phyloP scores from a whole-genome alignment of 1,284 basidiomycete genomes.

The Ustilago sp. region DNA sequence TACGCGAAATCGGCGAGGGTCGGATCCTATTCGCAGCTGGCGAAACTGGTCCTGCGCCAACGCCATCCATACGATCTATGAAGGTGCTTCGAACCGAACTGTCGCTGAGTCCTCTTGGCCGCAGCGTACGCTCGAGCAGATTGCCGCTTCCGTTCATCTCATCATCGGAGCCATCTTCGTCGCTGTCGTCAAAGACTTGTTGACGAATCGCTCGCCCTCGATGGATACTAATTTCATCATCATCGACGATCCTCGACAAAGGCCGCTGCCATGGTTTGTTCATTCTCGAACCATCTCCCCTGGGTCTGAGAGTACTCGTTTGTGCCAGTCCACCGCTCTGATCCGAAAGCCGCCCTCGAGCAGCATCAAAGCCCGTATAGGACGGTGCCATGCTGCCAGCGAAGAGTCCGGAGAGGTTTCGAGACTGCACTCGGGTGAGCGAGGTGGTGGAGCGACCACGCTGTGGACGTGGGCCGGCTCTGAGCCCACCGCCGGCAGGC shows the following conservation, averaged over 20 bases:
- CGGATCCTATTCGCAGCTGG: conserved; percentile 26
- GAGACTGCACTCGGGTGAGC: conserved; percentile 50
- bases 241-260: conserved; percentile 58
- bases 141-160: conserved; percentile 29
- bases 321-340: conserved; percentile 13
- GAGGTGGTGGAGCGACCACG: conserved; percentile 42
- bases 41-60: conserved; percentile 19
- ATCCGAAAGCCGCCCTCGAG: conserved; percentile 8
- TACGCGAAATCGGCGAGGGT: conserved; percentile 51
- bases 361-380: conserved; percentile 7
- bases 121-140: conserved; percentile 41
- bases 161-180: conserved; percentile 40
- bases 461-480: conserved; percentile 44
- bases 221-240: conserved; percentile 61
- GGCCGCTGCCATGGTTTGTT: conserved; percentile 32
- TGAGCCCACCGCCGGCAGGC: conserved; percentile 17
- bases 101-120: conserved; percentile 64
- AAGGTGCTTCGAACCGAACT: conserved; percentile 65
- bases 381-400: conserved; percentile 39
- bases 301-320: conserved; percentile 16
- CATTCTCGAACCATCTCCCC: conserved; percentile 6
- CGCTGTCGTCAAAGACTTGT: conserved; percentile 47
- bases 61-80: conserved; percentile 50
- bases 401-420: conserved; percentile 57
- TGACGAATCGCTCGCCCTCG: conserved; percentile 45